phyloP scores from a whole-genome alignment of 257 asterid species.

The Solanum paucissectum region DNA sequence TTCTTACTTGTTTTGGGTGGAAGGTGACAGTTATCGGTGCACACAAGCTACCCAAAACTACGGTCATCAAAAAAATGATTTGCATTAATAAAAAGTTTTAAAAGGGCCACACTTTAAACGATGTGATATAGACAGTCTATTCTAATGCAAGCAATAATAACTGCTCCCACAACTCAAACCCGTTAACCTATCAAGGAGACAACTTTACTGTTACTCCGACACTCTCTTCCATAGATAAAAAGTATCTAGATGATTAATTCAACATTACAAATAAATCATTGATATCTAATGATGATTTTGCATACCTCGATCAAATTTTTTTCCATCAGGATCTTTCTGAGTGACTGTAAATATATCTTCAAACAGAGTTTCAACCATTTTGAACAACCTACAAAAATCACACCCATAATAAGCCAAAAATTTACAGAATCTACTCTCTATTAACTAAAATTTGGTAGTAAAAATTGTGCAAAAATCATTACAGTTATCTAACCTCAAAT shows the following conservation, averaged over 20 bases:
- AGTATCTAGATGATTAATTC: neutral
- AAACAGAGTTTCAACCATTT: slow-evolving; percentile 74
- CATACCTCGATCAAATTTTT: slow-evolving; percentile 67
- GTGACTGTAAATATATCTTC: slow-evolving; percentile 67
- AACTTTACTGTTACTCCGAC: no score
- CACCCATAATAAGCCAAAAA: neutral
- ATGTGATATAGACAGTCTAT: neutral
- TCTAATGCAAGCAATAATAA: neutral
- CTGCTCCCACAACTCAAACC: neutral
- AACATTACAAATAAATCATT: neutral
- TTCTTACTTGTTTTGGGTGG: neutral
- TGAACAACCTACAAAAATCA: slow-evolving; percentile 14
- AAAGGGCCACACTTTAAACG: neutral
- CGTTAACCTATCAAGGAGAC: neutral
- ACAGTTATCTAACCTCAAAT: neutral
- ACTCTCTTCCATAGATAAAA: neutral
- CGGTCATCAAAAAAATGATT: neutral
- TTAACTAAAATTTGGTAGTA: neutral
- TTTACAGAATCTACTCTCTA: neutral
- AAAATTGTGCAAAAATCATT: neutral
- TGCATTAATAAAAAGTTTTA: no score
- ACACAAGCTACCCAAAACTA: neutral
- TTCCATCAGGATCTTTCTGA: slow-evolving; percentile 67
- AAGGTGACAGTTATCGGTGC: neutral
- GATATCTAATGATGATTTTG: neutral